Conservation (phyloP, 306 rosid genomes). For the Vigna reflexopilosa region DNA sequence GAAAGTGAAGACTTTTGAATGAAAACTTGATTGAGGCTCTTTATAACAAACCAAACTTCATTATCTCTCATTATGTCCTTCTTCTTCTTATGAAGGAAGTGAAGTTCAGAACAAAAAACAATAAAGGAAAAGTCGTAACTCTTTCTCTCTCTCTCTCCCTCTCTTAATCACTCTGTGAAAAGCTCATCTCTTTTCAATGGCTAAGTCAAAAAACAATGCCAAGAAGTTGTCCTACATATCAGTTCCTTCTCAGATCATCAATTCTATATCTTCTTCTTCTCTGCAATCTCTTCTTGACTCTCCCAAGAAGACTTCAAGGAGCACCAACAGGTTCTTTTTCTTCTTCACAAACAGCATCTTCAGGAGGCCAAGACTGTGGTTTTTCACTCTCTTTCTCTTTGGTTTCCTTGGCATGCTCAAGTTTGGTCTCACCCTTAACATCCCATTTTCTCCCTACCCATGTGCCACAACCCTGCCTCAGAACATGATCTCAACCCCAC, state of each 20-base stretch:
- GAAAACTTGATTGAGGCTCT: constrained; percentile 10
- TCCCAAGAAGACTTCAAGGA: constrained; percentile 78
- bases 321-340: constrained; percentile 30
- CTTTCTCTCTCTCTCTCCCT: neutral
- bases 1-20: neutral
- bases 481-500: constrained; percentile 35
- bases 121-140: neutral
- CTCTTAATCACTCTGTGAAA: constrained; percentile 1
- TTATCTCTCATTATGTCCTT: neutral
- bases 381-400: constrained; percentile 64
- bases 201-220: constrained; percentile 67
- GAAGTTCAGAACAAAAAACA: neutral
- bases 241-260: constrained; percentile 94
- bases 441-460: constrained; percentile 59
- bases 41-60: constrained; percentile 9
- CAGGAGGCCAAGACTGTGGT: constrained; percentile 62
- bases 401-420: constrained; percentile 71
- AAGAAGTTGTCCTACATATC: constrained; percentile 81
- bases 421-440: constrained; percentile 52
- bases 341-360: constrained; percentile 41
- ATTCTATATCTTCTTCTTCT: constrained; percentile 83
- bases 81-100: constrained; percentile 13
- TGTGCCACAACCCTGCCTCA: constrained; percentile 55
- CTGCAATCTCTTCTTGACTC: constrained; percentile 81
- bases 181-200: constrained; percentile 54